Evolutionary conservation across 306 rosid species (phyloP), one percentile per base, ranked within the genome.

Genomic region (Cyamopsis tetragonoloba): DNA sequence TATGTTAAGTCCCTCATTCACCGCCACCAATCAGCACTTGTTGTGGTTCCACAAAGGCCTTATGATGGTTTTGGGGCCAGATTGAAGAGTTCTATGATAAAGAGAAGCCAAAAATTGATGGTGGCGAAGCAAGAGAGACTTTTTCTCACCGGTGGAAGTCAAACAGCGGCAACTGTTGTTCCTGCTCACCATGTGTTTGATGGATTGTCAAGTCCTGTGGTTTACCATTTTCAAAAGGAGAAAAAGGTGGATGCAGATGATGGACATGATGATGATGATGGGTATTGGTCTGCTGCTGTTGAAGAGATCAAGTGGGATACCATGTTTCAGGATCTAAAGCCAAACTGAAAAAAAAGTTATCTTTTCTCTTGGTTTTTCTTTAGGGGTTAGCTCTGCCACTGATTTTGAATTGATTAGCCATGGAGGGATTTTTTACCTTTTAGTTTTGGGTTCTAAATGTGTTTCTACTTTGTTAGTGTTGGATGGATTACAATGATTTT

Each of bases 231-330:
- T 2, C 80, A 63, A 12, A 77, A 79, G 63, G 82, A 80, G 37
- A 83, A 56, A 58, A 82, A 68, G 80, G 58, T 23, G 56, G 68
- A 65, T 1, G 37, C 5, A 4, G 49, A 49, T 28, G 63, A 41
- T 1, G 80, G n/a, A n/a, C n/a, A 28, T 14, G 64, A 34, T 48
- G 77, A 80, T 24, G 73, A 62, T 50, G 79, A 87, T 60, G 89
- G 87, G 49, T 83, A 87, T 63, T 87, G 91, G 96, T 80, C 81
- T 11, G 84, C 81, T 39, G 89, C 87, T 20, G 83, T 84, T 76
- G 89, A 89, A 84, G 91, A 87, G 74, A 84, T 92, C 79, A 89
- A 87, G 86, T 89, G 96, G 96, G 95, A 87, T 79, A 57, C 93
- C 14, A 71, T 92, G 98, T 92, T 92, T 60, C 91, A 89, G 57